These are phyloP conservation scores for Leccinum ponderosum DNA, from an alignment of 1,284 basidiomycete species.

Conservation along the genomic window DNA sequence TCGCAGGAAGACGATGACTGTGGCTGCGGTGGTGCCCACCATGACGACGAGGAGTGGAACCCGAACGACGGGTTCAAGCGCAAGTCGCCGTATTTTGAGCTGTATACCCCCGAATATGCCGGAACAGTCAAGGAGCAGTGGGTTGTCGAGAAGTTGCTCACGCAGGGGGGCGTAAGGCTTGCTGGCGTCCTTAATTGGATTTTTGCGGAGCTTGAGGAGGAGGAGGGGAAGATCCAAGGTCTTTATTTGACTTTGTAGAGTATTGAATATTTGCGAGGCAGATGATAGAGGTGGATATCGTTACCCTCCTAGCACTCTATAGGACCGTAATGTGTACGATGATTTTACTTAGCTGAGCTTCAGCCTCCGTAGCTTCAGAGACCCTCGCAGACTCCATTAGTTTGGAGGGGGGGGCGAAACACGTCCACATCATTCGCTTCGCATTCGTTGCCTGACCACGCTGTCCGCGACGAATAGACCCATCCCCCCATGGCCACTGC, in stretches of 20 bases:
- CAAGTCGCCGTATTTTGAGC: slow-evolving; percentile 56
- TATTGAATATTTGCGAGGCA: background rate
- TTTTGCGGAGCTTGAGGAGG: slow-evolving; percentile 38
- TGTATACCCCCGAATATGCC: slow-evolving; percentile 85
- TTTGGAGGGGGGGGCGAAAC: no score
- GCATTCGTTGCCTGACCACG: no score
- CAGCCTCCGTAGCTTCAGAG: no score
- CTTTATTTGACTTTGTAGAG: background rate
- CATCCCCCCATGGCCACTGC: no score
- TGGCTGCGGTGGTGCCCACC: background rate
- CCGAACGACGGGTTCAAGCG: slow-evolving; percentile 1
- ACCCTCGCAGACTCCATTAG: no score
- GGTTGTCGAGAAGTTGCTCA: slow-evolving; percentile 79
- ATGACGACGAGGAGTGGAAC: slow-evolving; percentile 14
- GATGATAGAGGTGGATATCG: background rate
- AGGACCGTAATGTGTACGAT: background rate
- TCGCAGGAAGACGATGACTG: background rate
- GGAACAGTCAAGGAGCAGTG: slow-evolving; percentile 66
- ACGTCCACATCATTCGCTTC: no score
- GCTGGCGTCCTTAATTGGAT: slow-evolving; percentile 80
- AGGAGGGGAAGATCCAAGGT: background rate
- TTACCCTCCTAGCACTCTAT: background rate
- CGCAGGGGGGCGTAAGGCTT: slow-evolving; percentile 79
- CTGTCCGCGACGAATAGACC: no score
- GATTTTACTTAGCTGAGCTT: background rate